phyloP scores from a whole-genome alignment of 768 basidiomycete species.

The Rhodotorula toruloides region DNA sequence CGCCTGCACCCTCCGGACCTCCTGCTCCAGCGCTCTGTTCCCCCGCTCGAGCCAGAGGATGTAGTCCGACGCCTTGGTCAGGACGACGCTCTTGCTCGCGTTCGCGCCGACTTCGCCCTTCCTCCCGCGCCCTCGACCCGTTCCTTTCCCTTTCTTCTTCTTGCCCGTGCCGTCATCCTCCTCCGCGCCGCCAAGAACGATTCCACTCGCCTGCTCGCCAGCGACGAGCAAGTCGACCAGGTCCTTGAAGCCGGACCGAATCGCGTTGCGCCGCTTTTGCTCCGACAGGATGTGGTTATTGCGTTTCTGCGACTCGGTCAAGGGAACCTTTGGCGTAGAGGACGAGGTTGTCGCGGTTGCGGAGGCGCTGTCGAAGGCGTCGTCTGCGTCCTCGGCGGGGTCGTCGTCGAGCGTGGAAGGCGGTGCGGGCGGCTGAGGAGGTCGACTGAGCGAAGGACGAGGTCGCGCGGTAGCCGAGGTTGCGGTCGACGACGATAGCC shows the following conservation, averaged over 20 bases:
- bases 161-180: slow-evolving; percentile 54
- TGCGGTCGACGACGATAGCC: background rate
- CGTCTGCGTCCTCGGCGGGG: too few relatives aligned
- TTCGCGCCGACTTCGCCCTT: slow-evolving; percentile 36
- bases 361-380: background rate
- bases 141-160: slow-evolving; percentile 46
- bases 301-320: slow-evolving; percentile 81
- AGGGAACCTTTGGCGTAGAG: slow-evolving; percentile 22
- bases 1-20: slow-evolving; percentile 62
- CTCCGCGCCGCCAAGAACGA: slow-evolving; percentile 19
- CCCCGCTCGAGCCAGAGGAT: slow-evolving; percentile 81
- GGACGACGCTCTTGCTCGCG: slow-evolving; percentile 70
- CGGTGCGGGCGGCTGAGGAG: too few relatives aligned
- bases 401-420: too few relatives aligned
- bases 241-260: slow-evolving; percentile 82
- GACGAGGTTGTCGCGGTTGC: background rate
- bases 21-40: slow-evolving; percentile 61
- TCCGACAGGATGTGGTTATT: slow-evolving; percentile 93
- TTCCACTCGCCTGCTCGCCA: slow-evolving; percentile 57
- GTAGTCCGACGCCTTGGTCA: slow-evolving; percentile 81
- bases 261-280: slow-evolving; percentile 86
- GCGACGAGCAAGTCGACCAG: slow-evolving; percentile 67
- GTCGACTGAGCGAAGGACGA: background rate
- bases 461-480: background rate
- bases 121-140: slow-evolving; percentile 24